Base-by-base conservation (phyloP, 1,139 yeast species). In the Zygoascus sp. region DNA sequence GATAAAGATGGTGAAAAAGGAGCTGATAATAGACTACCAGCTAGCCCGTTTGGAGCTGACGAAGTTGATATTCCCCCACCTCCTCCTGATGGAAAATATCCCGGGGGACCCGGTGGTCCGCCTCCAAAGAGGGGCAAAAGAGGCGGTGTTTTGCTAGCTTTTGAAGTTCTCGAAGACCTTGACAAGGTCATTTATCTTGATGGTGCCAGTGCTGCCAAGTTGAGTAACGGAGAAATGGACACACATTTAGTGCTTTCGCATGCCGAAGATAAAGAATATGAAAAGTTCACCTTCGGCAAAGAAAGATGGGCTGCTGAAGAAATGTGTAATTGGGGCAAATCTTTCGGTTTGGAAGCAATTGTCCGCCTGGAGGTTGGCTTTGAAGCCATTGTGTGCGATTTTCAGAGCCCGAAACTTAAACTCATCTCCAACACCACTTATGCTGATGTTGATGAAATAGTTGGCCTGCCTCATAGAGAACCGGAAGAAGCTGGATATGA, bases 131-230 rank as follows among this genome's bases (percentile, higher is more conserved):
- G 27, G n/a, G 27, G 28, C 2, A 22, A 37, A 15, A 22, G 41
- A n/a, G 46, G 37, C 5, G 32, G 41, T 15, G 46, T 59, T 17
- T 50, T 77, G 45, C 61, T 72, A 47, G 74, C 81, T 0, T 76
- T 77, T 53, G 62, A 67, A 48, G 73, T 71, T 8, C 62, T 60
- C 2, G 66, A 64, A 49, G 79, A 81, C 4, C 58, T 78, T 44
- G 68, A 67, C 51, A 72, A 68, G 50, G 58, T 79, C 32, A 64
- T 79, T 46, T 58, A 79, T 15, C 47, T 51, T 2, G 82, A 79
- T 51, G 83, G 83, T 5, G 81, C 82, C 0, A 77, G 81, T 25
- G 83, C 81, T 16, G 76, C 81, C 0, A 79, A 79, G 57, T 60
- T 67, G 0, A 44, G 54, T 1, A 32, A 49, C 2, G 82, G 82